These are phyloP conservation scores for Entomortierella lignicola DNA, from an alignment of 192 early-diverging fungal genomes.

Conservation along the genomic window DNA sequence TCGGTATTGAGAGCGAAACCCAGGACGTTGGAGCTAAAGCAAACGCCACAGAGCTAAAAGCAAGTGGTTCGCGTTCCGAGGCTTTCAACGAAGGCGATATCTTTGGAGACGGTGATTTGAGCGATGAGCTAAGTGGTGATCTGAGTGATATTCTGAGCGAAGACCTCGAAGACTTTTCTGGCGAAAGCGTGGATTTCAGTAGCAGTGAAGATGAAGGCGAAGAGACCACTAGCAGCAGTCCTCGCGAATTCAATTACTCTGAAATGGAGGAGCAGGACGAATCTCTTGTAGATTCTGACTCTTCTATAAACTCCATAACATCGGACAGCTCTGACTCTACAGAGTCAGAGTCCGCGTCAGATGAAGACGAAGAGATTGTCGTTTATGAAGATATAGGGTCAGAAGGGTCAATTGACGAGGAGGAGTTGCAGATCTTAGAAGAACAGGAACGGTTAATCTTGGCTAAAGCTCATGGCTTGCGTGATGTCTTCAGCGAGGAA, in stretches of 20 bases:
- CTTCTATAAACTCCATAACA: slow-evolving; percentile 32
- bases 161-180: slow-evolving; percentile 46
- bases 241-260: slow-evolving; percentile 33
- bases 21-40: not conserved
- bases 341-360: slow-evolving; percentile 22
- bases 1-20: not conserved
- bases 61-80: not conserved
- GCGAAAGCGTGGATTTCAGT: slow-evolving; percentile 25
- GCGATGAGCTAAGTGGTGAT: slow-evolving; percentile 50
- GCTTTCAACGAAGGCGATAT: slow-evolving; percentile 15
- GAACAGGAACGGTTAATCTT: slow-evolving; percentile 36
- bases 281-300: slow-evolving; percentile 51
- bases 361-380: slow-evolving; percentile 15
- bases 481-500: slow-evolving; percentile 36
- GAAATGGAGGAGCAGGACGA: slow-evolving; percentile 55
- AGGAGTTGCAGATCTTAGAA: slow-evolving; percentile 31
- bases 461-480: slow-evolving; percentile 33
- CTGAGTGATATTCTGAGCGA: slow-evolving; percentile 49
- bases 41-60: no score
- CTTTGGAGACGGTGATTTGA: slow-evolving; percentile 44
- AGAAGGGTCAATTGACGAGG: slow-evolving; percentile 41
- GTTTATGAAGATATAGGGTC: slow-evolving; percentile 36
- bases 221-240: slow-evolving; percentile 29
- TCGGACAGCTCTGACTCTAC: slow-evolving; percentile 19
- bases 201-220: slow-evolving; percentile 41